phyloP scores from a whole-genome alignment of 2,329 filamentous ascomycete species.

The Dactylellina drechsleri region DNA sequence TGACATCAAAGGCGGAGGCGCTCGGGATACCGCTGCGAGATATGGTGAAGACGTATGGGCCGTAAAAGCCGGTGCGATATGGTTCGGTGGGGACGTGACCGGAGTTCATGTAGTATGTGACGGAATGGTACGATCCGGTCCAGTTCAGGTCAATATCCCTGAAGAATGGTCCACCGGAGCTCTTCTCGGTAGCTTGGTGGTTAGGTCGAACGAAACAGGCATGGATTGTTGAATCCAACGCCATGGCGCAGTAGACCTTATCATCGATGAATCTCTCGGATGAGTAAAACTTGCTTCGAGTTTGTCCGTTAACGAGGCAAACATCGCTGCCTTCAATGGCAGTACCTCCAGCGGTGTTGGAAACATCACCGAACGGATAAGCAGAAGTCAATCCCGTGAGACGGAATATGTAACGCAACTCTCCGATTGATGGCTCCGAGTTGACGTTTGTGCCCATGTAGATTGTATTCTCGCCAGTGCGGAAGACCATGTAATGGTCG shows the following conservation, averaged over 20 bases:
- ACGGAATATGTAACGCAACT: slow-evolving; percentile 70
- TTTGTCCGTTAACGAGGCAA: slow-evolving; percentile 71
- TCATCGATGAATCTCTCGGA: slow-evolving; percentile 75
- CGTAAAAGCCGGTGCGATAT: slow-evolving; percentile 72
- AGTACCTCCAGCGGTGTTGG: slow-evolving; percentile 67
- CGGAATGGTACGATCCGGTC: slow-evolving; percentile 68
- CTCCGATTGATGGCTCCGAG: slow-evolving; percentile 68
- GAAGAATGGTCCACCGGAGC: slow-evolving; percentile 75
- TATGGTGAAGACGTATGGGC: slow-evolving; percentile 73
- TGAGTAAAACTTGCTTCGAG: slow-evolving; percentile 76
- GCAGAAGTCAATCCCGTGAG: slow-evolving; percentile 65
- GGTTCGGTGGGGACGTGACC: slow-evolving; percentile 72
- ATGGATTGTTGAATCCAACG: slow-evolving; percentile 55
- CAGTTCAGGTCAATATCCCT: slow-evolving; percentile 67
- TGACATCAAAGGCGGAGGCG: slow-evolving; percentile 65
- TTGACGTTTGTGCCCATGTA: slow-evolving; percentile 73
- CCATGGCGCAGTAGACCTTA: slow-evolving; percentile 68
- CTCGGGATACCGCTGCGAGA: slow-evolving; percentile 68
- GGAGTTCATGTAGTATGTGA: slow-evolving; percentile 75
- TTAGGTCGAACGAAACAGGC: slow-evolving; percentile 70
- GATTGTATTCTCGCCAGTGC: slow-evolving; percentile 69
- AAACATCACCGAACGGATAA: slow-evolving; percentile 68
- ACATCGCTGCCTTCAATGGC: slow-evolving; percentile 65
- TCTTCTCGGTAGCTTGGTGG: slow-evolving; percentile 69
- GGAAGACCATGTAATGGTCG: slow-evolving; percentile 73